These are phyloP conservation scores for Arachnomyces sp. DNA, from an alignment of 2,329 filamentous ascomycete genomes.

Conservation along the genomic window DNA sequence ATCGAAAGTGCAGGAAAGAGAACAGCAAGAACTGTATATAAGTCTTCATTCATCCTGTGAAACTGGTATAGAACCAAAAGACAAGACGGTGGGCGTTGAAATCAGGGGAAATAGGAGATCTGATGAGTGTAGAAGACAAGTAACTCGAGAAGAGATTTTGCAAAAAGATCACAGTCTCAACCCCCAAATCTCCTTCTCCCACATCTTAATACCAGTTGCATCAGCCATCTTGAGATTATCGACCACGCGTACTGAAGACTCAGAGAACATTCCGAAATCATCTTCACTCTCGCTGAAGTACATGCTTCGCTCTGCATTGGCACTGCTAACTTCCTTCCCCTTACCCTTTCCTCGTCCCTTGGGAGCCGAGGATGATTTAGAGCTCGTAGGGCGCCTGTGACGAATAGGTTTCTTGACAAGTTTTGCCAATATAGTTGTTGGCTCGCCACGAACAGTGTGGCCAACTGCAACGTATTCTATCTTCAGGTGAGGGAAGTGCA, in stretches of 20 bases:
- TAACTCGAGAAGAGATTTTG: neutral
- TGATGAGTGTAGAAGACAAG: too few relatives aligned
- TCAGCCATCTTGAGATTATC: slow-evolving; percentile 11
- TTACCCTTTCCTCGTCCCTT: slow-evolving; percentile 1
- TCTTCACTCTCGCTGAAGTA: slow-evolving; percentile 5
- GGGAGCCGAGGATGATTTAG: neutral
- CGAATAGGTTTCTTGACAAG: neutral
- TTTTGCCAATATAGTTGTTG: slow-evolving; percentile 3
- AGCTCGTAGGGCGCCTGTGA: neutral
- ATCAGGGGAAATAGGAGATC: neutral
- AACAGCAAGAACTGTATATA: too few relatives aligned
- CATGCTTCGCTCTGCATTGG: neutral
- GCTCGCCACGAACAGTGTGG: slow-evolving; percentile 8
- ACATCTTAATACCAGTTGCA: slow-evolving; percentile 17
- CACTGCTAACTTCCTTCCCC: neutral
- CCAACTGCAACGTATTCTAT: slow-evolving; percentile 18
- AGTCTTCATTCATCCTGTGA: too few relatives aligned
- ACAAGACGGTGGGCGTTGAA: neutral
- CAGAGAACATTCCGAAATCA: slow-evolving; percentile 1
- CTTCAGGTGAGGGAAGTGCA: slow-evolving; percentile 12
- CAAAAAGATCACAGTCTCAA: slow-evolving; percentile 15
- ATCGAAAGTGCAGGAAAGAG: too few relatives aligned
- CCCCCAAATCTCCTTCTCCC: slow-evolving; percentile 17
- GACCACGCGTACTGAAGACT: neutral
- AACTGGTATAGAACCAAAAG: too few relatives aligned